Percentiles rank a stretch among this genome's conserved stretches.
Conservation (phyloP, 2,329 filamentous ascomycete species). For the Sporothrix humicola region DNA sequence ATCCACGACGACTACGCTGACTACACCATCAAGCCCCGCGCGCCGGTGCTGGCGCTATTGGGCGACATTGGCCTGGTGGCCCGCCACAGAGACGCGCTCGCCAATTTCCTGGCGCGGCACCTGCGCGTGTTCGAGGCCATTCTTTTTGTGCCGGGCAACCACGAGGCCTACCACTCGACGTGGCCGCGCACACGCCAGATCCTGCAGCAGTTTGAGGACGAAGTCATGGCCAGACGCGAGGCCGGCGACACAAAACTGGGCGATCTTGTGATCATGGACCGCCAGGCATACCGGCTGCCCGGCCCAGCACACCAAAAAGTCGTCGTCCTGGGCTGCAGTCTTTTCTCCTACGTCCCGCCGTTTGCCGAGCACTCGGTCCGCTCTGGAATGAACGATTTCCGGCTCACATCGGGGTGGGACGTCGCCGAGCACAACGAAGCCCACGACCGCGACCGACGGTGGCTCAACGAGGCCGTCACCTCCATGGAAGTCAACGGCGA, state of each 20-base stretch:
- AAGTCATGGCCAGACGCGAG: slow-evolving; percentile 32
- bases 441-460: slow-evolving; percentile 50
- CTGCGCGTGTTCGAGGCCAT: slow-evolving; percentile 56
- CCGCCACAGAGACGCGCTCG: slow-evolving; percentile 50
- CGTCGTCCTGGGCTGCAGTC: slow-evolving; percentile 48
- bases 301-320: slow-evolving; percentile 35
- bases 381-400: slow-evolving; percentile 57
- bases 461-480: slow-evolving; percentile 51
- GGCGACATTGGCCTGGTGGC: slow-evolving; percentile 60
- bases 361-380: slow-evolving; percentile 48
- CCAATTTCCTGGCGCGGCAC: slow-evolving; percentile 55
- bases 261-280: slow-evolving; percentile 51
- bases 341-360: slow-evolving; percentile 56
- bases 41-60: slow-evolving; percentile 60
- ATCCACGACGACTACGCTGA: slow-evolving; percentile 54
- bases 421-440: slow-evolving; percentile 47
- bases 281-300: slow-evolving; percentile 40
- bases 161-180: slow-evolving; percentile 57
- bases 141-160: slow-evolving; percentile 61
- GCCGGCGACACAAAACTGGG: slow-evolving; percentile 41
- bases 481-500: slow-evolving; percentile 39
- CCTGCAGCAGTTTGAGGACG: slow-evolving; percentile 46
- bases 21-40: slow-evolving; percentile 54
- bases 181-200: slow-evolving; percentile 45
- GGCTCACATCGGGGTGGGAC: slow-evolving; percentile 45